These are phyloP conservation scores for Syzygium oleosum DNA, from an alignment of 345 rosid genomes.

Conservation along the genomic window DNA sequence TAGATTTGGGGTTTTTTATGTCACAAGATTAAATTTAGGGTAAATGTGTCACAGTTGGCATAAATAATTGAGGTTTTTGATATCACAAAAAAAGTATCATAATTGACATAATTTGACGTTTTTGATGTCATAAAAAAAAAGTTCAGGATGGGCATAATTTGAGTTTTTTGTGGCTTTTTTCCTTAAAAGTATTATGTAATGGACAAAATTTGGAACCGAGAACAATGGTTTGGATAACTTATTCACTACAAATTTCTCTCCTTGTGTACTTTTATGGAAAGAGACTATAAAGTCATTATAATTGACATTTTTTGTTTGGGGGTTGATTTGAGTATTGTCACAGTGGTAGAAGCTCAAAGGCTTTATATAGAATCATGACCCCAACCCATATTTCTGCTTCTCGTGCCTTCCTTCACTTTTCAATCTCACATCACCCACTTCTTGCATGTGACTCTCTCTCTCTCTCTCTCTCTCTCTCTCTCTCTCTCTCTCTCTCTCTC, in stretches of 20 bases:
- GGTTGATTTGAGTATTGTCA: neutral
- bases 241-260: neutral
- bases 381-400: constrained; percentile 9
- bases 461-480: neutral
- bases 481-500: neutral
- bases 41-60: no score
- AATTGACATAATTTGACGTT: no score
- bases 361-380: neutral
- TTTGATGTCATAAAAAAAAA: no score
- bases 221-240: neutral
- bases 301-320: neutral
- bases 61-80: no score
- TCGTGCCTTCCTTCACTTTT: constrained; percentile 33
- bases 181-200: neutral
- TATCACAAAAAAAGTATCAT: no score
- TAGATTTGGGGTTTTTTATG: no score
- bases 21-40: no score
- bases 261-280: constrained; percentile 7
- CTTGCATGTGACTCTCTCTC: constrained; percentile 19
- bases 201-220: neutral
- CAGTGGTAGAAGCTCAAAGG: neutral
- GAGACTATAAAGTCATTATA: neutral
- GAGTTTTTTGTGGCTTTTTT: no score
- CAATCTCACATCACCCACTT: constrained; percentile 16
- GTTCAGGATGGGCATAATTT: no score